Evolutionary conservation across 306 rosid species (phyloP).

Genomic region (Gastrolobium bilobum): DNA sequence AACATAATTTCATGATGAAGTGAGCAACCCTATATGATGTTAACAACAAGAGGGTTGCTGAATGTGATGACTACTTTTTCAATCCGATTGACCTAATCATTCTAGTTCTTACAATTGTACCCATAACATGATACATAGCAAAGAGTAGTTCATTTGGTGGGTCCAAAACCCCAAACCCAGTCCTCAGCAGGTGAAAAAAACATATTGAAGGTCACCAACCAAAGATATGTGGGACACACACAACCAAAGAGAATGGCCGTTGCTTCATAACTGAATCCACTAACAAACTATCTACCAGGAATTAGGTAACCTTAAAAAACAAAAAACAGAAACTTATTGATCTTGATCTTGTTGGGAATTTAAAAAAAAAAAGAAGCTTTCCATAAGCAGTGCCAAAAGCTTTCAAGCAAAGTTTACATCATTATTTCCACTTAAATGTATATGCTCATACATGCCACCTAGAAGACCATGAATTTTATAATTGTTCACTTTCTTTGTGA

Average conservation of each 20-base stretch:
- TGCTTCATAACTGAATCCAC: constrained; percentile 35
- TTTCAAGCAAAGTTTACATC: constrained; percentile 69
- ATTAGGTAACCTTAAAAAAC: background rate
- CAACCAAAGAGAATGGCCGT: constrained; percentile 12
- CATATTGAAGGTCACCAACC: constrained; percentile 36
- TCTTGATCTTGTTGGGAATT: constrained; percentile 13
- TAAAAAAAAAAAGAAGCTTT: background rate
- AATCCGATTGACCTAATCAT: background rate
- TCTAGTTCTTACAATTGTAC: background rate
- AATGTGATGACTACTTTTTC: background rate
- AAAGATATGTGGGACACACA: constrained; percentile 33
- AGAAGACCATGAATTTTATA: constrained; percentile 22
- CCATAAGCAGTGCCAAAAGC: constrained; percentile 42
- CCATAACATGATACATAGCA: background rate
- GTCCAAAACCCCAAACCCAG: background rate
- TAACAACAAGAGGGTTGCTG: background rate
- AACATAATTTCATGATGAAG: background rate
- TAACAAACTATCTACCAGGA: background rate
- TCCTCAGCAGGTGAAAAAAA: constrained; percentile 23
- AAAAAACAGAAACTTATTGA: constrained; percentile 25
- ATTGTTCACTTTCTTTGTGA: constrained; percentile 16
- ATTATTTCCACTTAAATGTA: constrained; percentile 35
- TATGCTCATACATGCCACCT: constrained; percentile 23
- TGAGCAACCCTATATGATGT: background rate
- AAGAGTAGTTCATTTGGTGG: constrained; percentile 3